Percentiles rank a stretch among this genome's conserved stretches.
These are phyloP conservation scores for Umbelopsis ramanniana DNA, from an alignment of 192 early-diverging fungal genomes.

Conservation along the genomic window DNA sequence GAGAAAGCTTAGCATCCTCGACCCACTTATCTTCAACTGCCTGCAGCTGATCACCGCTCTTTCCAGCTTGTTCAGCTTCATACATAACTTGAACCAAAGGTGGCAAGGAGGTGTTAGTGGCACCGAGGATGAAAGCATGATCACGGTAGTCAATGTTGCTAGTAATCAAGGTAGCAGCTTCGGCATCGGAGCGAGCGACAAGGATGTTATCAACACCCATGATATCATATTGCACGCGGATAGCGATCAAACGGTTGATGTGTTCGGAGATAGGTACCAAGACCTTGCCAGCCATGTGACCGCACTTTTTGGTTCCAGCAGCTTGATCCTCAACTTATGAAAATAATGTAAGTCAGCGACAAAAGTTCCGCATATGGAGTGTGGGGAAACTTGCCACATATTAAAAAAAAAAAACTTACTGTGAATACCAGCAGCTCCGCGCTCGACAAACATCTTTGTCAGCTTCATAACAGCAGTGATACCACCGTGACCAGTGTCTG, in stretches of 20 bases:
- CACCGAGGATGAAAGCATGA: slow-evolving; percentile 95
- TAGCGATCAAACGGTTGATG: slow-evolving; percentile 94
- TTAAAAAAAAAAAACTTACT: slow-evolving; percentile 24
- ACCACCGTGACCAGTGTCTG: slow-evolving; percentile 98
- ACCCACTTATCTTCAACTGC: slow-evolving; percentile 88
- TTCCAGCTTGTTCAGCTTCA: slow-evolving; percentile 77
- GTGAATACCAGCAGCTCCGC: slow-evolving; percentile 95
- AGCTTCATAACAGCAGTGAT: slow-evolving; percentile 98
- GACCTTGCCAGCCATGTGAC: slow-evolving; percentile 99
- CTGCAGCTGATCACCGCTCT: slow-evolving; percentile 73
- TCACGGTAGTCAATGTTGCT: slow-evolving; percentile 96
- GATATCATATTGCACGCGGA: slow-evolving; percentile 96
- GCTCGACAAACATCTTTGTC: slow-evolving; percentile 97
- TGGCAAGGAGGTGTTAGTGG: slow-evolving; percentile 76
- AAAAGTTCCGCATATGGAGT: slow-evolving; percentile 12
- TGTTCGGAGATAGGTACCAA: slow-evolving; percentile 98
- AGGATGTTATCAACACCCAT: slow-evolving; percentile 96
- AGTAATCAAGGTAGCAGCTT: slow-evolving; percentile 95
- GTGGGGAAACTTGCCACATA: slow-evolving; percentile 3
- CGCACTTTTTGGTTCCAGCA: slow-evolving; percentile 97
- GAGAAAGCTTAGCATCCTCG: slow-evolving; percentile 76
- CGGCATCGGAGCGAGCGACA: slow-evolving; percentile 95
- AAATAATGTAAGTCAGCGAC: background rate
- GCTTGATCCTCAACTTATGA: slow-evolving; percentile 82
- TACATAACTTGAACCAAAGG: slow-evolving; percentile 80